A percentile compares a stretch with the other conserved stretches of the same genome.
These are phyloP conservation scores for Penicillium paxilli DNA, from an alignment of 495 filamentous ascomycete species.

Conservation along the genomic window DNA sequence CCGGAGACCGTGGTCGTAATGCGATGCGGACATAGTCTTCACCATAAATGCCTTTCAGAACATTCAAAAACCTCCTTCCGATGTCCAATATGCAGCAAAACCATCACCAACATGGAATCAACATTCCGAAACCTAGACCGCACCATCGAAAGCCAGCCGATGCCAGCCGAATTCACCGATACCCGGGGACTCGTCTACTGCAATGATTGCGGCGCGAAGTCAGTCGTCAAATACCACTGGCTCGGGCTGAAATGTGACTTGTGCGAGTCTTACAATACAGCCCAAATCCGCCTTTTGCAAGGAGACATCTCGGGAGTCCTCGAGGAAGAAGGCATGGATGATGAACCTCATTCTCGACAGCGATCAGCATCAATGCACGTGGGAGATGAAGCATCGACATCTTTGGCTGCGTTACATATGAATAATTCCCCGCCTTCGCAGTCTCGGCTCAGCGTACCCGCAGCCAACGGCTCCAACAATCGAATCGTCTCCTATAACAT, in stretches of 20 bases:
- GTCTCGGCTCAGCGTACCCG: conserved; percentile 26
- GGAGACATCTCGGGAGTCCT: conserved; percentile 30
- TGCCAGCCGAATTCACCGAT: conserved; percentile 80
- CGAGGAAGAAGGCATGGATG: conserved; percentile 22
- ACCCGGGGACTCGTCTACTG: conserved; percentile 82
- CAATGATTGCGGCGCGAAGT: conserved; percentile 91
- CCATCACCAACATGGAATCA: conserved; percentile 93
- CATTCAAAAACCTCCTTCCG: conserved; percentile 87
- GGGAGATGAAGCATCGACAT: conserved; percentile 22
- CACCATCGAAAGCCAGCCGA: conserved; percentile 83
- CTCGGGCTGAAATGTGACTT: conserved; percentile 86
- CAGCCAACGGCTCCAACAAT: conserved; percentile 23
- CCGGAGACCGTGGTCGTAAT: conserved; percentile 87
- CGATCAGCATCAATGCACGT: conserved; percentile 31
- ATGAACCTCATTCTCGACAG: conserved; percentile 16
- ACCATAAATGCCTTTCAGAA: conserved; percentile 79
- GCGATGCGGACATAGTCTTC: conserved; percentile 95
- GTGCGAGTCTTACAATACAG: conserved; percentile 83
- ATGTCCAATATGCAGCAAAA: conserved; percentile 93
- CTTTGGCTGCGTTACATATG: conserved; percentile 30
- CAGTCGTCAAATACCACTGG: conserved; percentile 88
- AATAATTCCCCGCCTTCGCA: conserved; percentile 33
- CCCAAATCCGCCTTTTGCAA: conserved; percentile 64
- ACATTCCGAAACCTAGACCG: conserved; percentile 89
- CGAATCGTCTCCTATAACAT: conserved; percentile 39